Conservation (phyloP, 768 basidiomycete species). For the Terana coerulea region DNA sequence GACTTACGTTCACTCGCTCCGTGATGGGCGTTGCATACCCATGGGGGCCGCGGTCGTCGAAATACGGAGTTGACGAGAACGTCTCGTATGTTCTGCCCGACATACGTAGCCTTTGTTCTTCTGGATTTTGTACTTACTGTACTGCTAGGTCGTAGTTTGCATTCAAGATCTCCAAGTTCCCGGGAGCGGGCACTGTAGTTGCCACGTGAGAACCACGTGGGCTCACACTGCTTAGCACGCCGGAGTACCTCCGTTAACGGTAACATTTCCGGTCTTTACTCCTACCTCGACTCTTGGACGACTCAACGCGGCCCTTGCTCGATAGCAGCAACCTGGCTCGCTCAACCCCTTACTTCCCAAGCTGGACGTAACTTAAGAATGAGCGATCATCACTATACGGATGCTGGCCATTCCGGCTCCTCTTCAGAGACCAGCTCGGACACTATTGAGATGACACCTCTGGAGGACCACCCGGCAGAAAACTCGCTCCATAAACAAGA, state of each 20-base stretch:
- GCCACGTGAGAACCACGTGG: not conserved
- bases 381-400: constrained; percentile 3
- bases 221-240: not conserved
- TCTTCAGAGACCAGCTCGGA: constrained; percentile 17
- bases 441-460: constrained; percentile 31
- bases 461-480: constrained; percentile 26
- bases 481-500: constrained; percentile 17
- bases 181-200: not conserved
- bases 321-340: not conserved
- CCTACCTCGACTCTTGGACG: not conserved
- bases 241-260: not conserved
- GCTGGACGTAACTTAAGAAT: not conserved
- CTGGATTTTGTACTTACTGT: too few species aligned
- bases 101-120: too few species aligned
- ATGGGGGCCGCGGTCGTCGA: constrained; percentile 67
- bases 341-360: not conserved
- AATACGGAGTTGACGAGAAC: constrained; percentile 73
- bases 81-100: constrained; percentile 33
- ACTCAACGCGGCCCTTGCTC: not conserved
- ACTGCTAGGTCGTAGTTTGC: too few species aligned
- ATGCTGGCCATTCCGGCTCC: constrained; percentile 12
- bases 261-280: not conserved
- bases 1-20: constrained; percentile 70
- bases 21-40: constrained; percentile 77
- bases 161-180: not conserved